phyloP scores from a whole-genome alignment of 2,329 filamentous ascomycete genomes.

The Chaetomiaceae sp. region DNA sequence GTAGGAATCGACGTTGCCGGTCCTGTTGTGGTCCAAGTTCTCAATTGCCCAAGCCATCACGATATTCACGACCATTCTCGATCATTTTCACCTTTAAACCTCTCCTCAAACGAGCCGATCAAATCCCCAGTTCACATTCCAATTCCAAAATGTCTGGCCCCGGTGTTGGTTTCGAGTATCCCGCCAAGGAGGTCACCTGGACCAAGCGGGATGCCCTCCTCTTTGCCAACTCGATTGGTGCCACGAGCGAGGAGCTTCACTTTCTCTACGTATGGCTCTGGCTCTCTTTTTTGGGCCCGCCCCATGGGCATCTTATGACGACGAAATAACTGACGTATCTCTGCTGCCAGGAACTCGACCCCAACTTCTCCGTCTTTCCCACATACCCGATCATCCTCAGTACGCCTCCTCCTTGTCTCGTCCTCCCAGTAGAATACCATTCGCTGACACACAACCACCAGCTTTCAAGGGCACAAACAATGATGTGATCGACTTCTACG shows the following conservation, averaged over 20 bases:
- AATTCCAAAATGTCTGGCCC: slow-evolving; percentile 41
- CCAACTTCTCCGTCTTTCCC: slow-evolving; percentile 81
- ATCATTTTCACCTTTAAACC: too few relatives aligned
- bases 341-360: slow-evolving; percentile 68
- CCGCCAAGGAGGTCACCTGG: slow-evolving; percentile 72
- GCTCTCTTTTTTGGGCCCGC: neutral
- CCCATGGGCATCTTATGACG: neutral
- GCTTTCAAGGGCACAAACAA: slow-evolving; percentile 72
- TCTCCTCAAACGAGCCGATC: too few relatives aligned
- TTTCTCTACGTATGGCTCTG: slow-evolving; percentile 70
- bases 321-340: slow-evolving; percentile 4
- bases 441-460: slow-evolving; percentile 24
- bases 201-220: slow-evolving; percentile 82
- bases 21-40: too few relatives aligned
- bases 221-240: slow-evolving; percentile 86
- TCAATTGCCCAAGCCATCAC: neutral
- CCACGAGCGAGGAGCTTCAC: slow-evolving; percentile 78
- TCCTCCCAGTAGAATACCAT: neutral
- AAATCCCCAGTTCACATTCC: neutral
- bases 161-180: slow-evolving; percentile 74
- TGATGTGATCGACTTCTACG: slow-evolving; percentile 83
- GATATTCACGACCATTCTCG: too few relatives aligned
- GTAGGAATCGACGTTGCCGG: neutral
- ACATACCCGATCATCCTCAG: slow-evolving; percentile 80
- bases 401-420: slow-evolving; percentile 35